Conservation (phyloP, 2,329 filamentous ascomycete species). For the Sclerotinia sclerotiorum region DNA sequence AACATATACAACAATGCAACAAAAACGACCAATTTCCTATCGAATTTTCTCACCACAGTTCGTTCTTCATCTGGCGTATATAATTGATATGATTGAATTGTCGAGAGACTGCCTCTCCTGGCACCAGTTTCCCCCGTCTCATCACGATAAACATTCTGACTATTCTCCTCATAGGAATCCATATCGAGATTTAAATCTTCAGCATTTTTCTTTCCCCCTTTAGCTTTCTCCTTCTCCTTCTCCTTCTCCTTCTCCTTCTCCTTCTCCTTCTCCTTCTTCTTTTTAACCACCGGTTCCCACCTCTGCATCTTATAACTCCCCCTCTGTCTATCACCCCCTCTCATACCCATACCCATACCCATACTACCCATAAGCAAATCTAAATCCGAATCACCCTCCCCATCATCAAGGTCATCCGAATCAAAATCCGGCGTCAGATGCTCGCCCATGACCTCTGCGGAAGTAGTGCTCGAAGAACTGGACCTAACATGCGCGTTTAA, state of each 20-base stretch:
- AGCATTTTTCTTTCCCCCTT: neutral
- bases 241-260: constrained; percentile 23
- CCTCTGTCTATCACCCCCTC: neutral
- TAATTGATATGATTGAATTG: constrained; percentile 48
- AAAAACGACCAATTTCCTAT: constrained; percentile 75
- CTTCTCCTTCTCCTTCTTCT: constrained; percentile 25
- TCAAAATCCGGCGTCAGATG: constrained; percentile 36
- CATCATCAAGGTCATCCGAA: constrained; percentile 33
- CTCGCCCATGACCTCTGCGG: constrained; percentile 3
- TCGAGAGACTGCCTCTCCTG: constrained; percentile 37
- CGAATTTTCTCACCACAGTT: constrained; percentile 71
- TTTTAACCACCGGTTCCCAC: constrained; percentile 17
- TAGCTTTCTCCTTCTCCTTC: constrained; percentile 17
- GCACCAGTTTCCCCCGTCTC: constrained; percentile 23
- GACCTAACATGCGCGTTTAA: neutral
- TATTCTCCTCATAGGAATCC: constrained; percentile 13
- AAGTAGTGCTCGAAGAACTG: neutral
- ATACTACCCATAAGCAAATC: constrained; percentile 12
- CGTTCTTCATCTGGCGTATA: constrained; percentile 70
- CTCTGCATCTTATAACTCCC: constrained; percentile 33
- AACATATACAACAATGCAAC: constrained; percentile 81
- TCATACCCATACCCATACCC: constrained; percentile 26
- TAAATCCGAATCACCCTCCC: constrained; percentile 2
- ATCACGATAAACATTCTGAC: neutral
- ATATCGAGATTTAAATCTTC: constrained; percentile 17